Evolutionary conservation across 2,329 filamentous ascomycete genomes (phyloP), one percentile per base, ranked within the genome.

Genomic region (Knoxdaviesia capensis): DNA sequence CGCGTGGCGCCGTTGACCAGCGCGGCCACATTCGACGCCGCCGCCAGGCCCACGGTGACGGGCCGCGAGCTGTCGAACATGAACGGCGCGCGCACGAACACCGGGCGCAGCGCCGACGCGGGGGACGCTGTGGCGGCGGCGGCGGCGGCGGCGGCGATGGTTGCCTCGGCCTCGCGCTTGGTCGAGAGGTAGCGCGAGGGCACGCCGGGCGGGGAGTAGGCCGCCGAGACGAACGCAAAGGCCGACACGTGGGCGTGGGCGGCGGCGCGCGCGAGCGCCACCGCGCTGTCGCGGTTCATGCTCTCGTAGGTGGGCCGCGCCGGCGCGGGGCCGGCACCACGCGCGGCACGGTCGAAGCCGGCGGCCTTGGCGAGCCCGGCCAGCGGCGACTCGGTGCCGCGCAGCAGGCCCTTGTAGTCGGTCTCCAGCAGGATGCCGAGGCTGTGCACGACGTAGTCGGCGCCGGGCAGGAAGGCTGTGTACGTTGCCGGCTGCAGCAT

Each of bases 401-500:
- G 79, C 30, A 98, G 57, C 10, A 94, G 79, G 50, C 81, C 82
- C 62, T 98, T 98, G 73, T 98, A 98, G 65, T 98, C 90, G 40
- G 87, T 86, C 64, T 98, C 90, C 7, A 98, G 73, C 11, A 98
- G 69, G 52, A 98, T 94, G 7, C 90, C 90, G 80, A 96, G 87
- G 53, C 72, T 85, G 66, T 98, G 90, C 39, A 98, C 80, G 30
- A 96, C 87, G 44, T 77, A 87, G 56, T 85, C 75, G 46, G 86
- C 83, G 44, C 72, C 74, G 49, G 74, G 71, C 47, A 98, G 73
- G 39, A 88, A 72, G 1, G 78, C 64, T 6, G 71, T 73, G 62
- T 94, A 98, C 11, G 81, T 81, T 1, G 71, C 64, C 1, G 90
- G 88, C 46, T 80, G 74, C 47, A 98, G 73, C 50, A 96, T 79